Evolutionary conservation across 306 rosid species (phyloP), one percentile per base, ranked within the genome.

Genomic region (Chamaecrista fasciculata): DNA sequence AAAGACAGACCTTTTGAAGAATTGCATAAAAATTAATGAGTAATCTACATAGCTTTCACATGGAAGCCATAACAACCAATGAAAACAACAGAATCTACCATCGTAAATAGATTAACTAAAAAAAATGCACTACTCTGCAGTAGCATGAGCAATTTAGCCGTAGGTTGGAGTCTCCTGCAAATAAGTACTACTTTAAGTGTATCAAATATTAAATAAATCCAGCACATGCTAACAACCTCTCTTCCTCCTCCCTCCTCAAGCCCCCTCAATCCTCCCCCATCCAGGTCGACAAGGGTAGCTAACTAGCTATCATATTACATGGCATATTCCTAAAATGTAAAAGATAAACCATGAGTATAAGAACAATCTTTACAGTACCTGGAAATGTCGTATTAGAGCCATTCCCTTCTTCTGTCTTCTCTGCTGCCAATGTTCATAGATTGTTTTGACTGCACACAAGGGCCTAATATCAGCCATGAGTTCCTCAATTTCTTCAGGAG

Each of bases 311-410:
- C 28, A 44, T 18, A 20, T 9, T 23, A 36, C 28, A 43, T 28
- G 26, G 28, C 19, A 49, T 14, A 66, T 29, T 55, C 29, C 31
- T 33, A 29, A 23, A 42, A 64, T 19, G 42, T 33, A 18, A 51
- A 31, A 26, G 42, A 56, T 18, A 55, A n/a, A 50, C 28, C 46
- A 26, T 10, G n/a, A 56, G 31, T 11, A 66, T 23, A 56, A 20
- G 29, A 49, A 37, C 19, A 19, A 62, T 28, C 36, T 39, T 58
- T 15, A 58, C 55, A 66, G 69, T 81, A 87, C 96, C 96, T 90
- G 96, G 44, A 90, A 89, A 76, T 90, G 85, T 23, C 96, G 85
- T 57, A 87, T 66, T 76, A 90, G 78, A 76, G 96, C 81, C 89
- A 85, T 78, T 64, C 94, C 91, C 67, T 77, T 79, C 80, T 61